Conservation (phyloP, 805 yeast species). For the Suhomyces vadensis region DNA sequence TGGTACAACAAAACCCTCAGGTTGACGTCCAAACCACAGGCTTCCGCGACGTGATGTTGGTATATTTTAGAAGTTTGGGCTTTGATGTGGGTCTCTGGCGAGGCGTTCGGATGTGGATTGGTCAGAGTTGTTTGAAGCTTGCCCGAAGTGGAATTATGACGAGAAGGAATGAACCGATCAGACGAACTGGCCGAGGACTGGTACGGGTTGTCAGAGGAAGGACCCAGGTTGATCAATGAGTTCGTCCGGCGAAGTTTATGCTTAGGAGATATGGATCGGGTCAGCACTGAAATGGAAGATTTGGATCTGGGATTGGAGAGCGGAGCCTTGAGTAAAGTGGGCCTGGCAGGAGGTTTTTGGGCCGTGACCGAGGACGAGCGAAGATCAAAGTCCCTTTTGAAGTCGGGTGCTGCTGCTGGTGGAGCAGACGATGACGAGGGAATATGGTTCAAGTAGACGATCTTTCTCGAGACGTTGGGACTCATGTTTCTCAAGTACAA, state of each 20-base stretch:
- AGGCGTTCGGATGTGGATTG: conserved; percentile 45
- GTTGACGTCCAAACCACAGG: conserved; percentile 85
- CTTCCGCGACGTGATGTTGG: conserved; percentile 85
- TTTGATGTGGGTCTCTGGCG: conserved; percentile 56
- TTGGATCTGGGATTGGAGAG: conserved; percentile 27
- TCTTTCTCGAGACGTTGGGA: conserved; percentile 34
- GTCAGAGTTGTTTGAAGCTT: conserved; percentile 33
- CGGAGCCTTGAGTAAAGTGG: conserved; percentile 16
- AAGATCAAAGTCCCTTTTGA: not conserved
- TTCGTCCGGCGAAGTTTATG: conserved; percentile 35
- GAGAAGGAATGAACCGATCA: conserved; percentile 47
- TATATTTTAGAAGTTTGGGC: conserved; percentile 58
- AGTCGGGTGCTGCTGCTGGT: not conserved
- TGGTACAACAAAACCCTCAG: conserved; percentile 83
- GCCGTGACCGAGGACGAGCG: not conserved
- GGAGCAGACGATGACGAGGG: conserved; percentile 1
- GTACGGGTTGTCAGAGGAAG: conserved; percentile 29
- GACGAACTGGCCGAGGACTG: conserved; percentile 21
- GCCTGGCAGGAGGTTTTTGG: conserved; percentile 2
- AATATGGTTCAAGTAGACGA: conserved; percentile 22
- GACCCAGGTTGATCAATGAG: conserved; percentile 28
- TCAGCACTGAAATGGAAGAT: conserved; percentile 20
- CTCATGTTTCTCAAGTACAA: conserved; percentile 35
- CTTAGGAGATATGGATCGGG: conserved; percentile 28
- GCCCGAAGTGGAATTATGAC: conserved; percentile 41